A percentile compares a stretch with the other conserved stretches of the same genome.
These are phyloP conservation scores for Grigorovia humatica DNA, from an alignment of 805 yeast species.

Conservation along the genomic window DNA sequence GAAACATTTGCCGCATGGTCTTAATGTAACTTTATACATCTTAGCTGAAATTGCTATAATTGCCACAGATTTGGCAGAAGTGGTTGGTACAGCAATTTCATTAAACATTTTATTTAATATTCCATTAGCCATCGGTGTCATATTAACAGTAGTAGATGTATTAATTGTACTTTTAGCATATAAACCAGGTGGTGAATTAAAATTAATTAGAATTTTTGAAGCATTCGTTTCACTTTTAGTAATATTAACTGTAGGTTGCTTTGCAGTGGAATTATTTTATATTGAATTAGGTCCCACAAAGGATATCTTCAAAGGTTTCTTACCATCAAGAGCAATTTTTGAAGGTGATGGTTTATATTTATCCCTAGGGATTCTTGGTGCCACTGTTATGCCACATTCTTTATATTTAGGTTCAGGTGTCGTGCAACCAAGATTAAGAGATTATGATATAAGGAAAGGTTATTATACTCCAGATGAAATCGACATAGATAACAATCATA, in stretches of 20 bases:
- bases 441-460: slow-evolving; percentile 63
- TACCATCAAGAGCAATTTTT: slow-evolving; percentile 42
- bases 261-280: slow-evolving; percentile 63
- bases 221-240: slow-evolving; percentile 70
- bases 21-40: slow-evolving; percentile 54
- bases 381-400: slow-evolving; percentile 94
- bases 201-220: slow-evolving; percentile 70
- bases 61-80: slow-evolving; percentile 95
- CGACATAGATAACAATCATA: slow-evolving; percentile 30
- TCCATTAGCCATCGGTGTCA: slow-evolving; percentile 76
- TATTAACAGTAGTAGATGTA: slow-evolving; percentile 79
- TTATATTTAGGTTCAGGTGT: slow-evolving; percentile 80
- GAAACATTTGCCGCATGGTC: slow-evolving; percentile 51
- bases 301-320: slow-evolving; percentile 61
- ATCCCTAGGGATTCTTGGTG: slow-evolving; percentile 81
- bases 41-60: slow-evolving; percentile 86
- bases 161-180: slow-evolving; percentile 79
- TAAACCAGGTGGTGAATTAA: slow-evolving; percentile 72
- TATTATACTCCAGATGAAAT: slow-evolving; percentile 35
- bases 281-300: slow-evolving; percentile 46
- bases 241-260: slow-evolving; percentile 74
- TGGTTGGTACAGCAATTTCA: slow-evolving; percentile 95
- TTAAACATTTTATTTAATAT: slow-evolving; percentile 70
- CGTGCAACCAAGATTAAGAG: slow-evolving; percentile 76
- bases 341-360: slow-evolving; percentile 60